Evolutionary conservation across 805 yeast species (phyloP).

Genomic region (Lipomyces japonicus): DNA sequence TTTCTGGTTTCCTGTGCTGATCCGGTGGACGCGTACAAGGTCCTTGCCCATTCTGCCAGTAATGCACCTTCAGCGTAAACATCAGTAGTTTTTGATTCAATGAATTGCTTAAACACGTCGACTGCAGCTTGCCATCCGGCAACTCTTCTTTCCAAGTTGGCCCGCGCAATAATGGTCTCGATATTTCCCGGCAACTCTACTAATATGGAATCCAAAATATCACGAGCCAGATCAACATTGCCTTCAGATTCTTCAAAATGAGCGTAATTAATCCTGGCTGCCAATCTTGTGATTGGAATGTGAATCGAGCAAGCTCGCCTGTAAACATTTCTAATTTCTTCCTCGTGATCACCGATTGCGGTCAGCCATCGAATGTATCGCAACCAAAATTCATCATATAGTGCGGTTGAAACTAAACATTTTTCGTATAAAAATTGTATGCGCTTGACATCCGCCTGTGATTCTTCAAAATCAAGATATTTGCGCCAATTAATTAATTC

Average conservation of each 20-base stretch:
- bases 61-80: conserved; percentile 26
- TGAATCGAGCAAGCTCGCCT: conserved; percentile 46
- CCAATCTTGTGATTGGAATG: conserved; percentile 33
- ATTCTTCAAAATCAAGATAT: conserved; percentile 57
- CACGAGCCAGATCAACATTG: conserved; percentile 31
- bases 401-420: conserved; percentile 61
- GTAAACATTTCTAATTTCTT: conserved; percentile 45
- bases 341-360: conserved; percentile 31
- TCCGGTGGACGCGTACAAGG: conserved; percentile 29
- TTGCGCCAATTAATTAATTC: conserved; percentile 54
- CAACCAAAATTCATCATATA: conserved; percentile 61
- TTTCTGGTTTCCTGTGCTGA: conserved; percentile 30
- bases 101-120: conserved; percentile 10
- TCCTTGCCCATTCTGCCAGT: conserved; percentile 30
- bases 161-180: conserved; percentile 33
- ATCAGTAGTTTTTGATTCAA: conserved; percentile 15
- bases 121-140: conserved; percentile 24
- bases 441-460: conserved; percentile 32
- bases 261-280: conserved; percentile 36
- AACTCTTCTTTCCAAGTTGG: conserved; percentile 31
- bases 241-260: conserved; percentile 34
- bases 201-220: conserved; percentile 31
- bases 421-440: conserved; percentile 61
- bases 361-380: conserved; percentile 57
- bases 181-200: conserved; percentile 33